Evolutionary conservation across 371 early-diverging fungal genomes (phyloP), one percentile per base, ranked within the genome.

Genomic region (Mortierella sp.): DNA sequence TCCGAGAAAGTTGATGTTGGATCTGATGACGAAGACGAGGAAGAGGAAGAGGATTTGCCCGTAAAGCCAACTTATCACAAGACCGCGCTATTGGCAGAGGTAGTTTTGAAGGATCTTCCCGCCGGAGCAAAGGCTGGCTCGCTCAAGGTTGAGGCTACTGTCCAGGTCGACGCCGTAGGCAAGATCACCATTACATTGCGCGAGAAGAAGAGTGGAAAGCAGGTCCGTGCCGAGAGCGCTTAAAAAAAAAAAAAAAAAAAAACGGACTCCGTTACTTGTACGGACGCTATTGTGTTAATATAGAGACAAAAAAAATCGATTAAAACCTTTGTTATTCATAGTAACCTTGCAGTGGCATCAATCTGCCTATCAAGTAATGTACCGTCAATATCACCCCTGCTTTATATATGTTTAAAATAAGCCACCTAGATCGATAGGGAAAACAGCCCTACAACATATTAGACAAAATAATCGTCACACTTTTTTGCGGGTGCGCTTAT

Each of bases 91-190:
- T 83, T 90, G 76, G 82, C 85, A 29, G 90, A 90, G 83, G 88
- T 88, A 63, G 85, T 78, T 72, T 79, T 90, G 49, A 84, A 88
- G 71, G 83, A 71, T 23, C 81, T 89, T 64, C 86, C 86, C 35
- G 75, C 88, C 40, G 87, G 79, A 61, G 67, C 84, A 42, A 85
- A 85, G 77, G 82, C 85, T 56, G 87, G 88, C 65, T 74, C 64
- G 34, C 84, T 84, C 72, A 87, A 90, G 83, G 84, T 90, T 56
- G 89, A 90, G 71, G 88, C 86, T 43, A 87, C 87, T 74, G 77
- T 90, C 47, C 89, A 89, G 61, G 82, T 90, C 54, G 89, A 90
- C 81, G 82, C 83, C 66, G 61, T 85, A 34, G 66, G 83, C 75
- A 87, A 88, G 83, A 61, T 85, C 70, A 85, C 71, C 65, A 81